Base-by-base conservation (phyloP, 805 yeast species). In the Monosporozyma solicola region DNA sequence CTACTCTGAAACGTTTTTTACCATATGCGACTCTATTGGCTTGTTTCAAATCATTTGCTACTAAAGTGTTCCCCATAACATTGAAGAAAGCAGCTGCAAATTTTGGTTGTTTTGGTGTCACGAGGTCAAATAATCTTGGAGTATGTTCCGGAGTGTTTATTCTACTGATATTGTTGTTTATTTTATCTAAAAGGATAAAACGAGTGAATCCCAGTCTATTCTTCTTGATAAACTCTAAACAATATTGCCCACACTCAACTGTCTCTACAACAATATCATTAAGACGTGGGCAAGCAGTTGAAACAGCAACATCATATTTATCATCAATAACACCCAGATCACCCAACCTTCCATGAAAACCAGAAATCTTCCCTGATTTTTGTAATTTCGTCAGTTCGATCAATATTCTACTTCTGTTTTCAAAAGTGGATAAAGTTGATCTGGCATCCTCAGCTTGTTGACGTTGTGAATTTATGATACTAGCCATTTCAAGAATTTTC, bases 241-340 rank as follows among this genome's bases (percentile, higher is more conserved):
- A 86, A 53, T 76, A 80, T 58, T 83, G 85, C 5, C 89, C 95
- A 51, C 82, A 80, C 51, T 79, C 80, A 2, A 83, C 81, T 3
- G 80, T 77, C 48, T 90, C 97, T 2, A 94, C 98, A 16, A 94
- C 98, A 76, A 90, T 82, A 56, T 95, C 92, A 65, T 92, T 95
- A 53, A 94, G 74, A 8, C 91, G 83, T 1, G 95, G 90, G 58
- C 94, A 89, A 0, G 97, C 98, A 0, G 98, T 94, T 0, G 98
- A 90, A 8, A 94, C 82, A 0, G 99, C 99, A 51, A 90, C 80
- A 69, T 95, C 98, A 66, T 86, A 94, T 61, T 80, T 78, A 57
- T 85, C 87, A 65, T 89, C 96, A 57, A 94, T 94, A 2, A 79
- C 77, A n/a, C 97, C 99, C 47, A 94, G 72, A 59, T 89, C 95